Conservation (phyloP, 2,329 filamentous ascomycete species). For the Ophiostoma fasciatum region DNA sequence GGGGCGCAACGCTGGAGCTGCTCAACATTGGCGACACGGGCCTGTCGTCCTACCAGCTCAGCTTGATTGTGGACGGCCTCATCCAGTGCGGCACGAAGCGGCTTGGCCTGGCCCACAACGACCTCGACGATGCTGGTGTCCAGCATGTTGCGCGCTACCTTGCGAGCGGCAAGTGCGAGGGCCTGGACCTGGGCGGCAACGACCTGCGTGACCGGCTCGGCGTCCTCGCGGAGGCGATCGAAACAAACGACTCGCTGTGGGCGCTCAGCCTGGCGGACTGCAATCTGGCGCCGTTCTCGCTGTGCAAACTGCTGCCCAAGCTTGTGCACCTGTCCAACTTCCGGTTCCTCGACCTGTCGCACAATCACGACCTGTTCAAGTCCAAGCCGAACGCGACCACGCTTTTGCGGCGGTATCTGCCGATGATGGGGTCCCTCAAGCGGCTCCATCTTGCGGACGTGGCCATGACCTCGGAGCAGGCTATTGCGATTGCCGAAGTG, state of each 20-base stretch:
- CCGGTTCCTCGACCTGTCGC: conserved; percentile 81
- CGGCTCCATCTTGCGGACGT: conserved; percentile 79
- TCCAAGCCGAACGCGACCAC: conserved; percentile 57
- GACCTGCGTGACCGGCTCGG: conserved; percentile 45
- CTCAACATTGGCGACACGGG: conserved; percentile 71
- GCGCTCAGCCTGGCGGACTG: conserved; percentile 79
- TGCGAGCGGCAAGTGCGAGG: conserved; percentile 63
- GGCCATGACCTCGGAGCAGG: conserved; percentile 70
- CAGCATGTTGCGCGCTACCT: conserved; percentile 65
- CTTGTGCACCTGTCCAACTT: conserved; percentile 57
- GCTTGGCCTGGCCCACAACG: conserved; percentile 71
- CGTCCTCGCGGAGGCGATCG: conserved; percentile 35
- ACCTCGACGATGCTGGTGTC: conserved; percentile 58
- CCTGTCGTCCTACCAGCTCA: conserved; percentile 55
- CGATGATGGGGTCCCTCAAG: conserved; percentile 62
- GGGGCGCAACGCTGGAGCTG: conserved; percentile 62
- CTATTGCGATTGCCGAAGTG: conserved; percentile 80
- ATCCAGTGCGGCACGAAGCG: conserved; percentile 62
- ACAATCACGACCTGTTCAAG: conserved; percentile 71
- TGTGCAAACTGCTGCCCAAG: conserved; percentile 62
- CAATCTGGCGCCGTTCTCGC: conserved; percentile 56
- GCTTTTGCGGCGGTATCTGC: conserved; percentile 63
- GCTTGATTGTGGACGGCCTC: conserved; percentile 67
- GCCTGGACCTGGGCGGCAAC: conserved; percentile 80
- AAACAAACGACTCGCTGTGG: conserved; percentile 47